phyloP scores from a whole-genome alignment of 2,329 filamentous ascomycete species.

The Colletotrichum sp. region DNA sequence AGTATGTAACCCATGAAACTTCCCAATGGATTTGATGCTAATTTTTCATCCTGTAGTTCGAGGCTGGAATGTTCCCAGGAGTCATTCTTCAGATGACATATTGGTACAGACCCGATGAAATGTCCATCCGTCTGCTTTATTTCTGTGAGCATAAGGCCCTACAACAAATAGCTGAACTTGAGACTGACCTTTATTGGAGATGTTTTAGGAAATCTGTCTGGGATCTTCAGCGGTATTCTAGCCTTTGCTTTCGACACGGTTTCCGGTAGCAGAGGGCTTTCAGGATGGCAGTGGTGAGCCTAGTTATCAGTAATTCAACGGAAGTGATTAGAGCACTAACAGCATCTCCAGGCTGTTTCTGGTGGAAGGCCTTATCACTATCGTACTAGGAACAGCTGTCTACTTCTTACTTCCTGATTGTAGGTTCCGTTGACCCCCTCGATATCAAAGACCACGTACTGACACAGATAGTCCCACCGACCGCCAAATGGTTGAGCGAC shows the following conservation, averaged over 20 bases:
- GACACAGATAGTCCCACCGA: conserved; percentile 44
- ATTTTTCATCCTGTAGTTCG: conserved; percentile 26
- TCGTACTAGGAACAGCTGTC: conserved; percentile 49
- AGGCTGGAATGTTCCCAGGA: conserved; percentile 46
- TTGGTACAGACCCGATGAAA: conserved; percentile 54
- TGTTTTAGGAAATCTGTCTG: conserved; percentile 43
- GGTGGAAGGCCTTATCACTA: conserved; percentile 50
- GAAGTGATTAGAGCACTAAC: neutral
- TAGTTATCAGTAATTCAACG: neutral
- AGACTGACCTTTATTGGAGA: conserved; percentile 24
- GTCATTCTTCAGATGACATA: conserved; percentile 49
- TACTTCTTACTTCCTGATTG: conserved; percentile 61
- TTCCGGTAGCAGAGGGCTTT: conserved; percentile 37
- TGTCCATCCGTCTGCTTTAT: conserved; percentile 48
- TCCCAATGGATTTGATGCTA: neutral
- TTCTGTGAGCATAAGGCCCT: conserved; percentile 40
- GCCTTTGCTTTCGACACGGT: conserved; percentile 47
- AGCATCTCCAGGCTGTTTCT: conserved; percentile 38
- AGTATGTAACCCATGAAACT: conserved; percentile 35
- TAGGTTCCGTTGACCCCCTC: conserved; percentile 29
- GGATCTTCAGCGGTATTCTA: conserved; percentile 45
- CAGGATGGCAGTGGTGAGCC: conserved; percentile 36
- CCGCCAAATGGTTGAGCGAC: conserved; percentile 48
- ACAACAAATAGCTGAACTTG: neutral
- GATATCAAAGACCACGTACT: conserved; percentile 44